Percentiles rank a stretch among this genome's conserved stretches.
Evolutionary conservation across 1,284 basidiomycete species (phyloP).

Genomic region (Tylopilus sp.): DNA sequence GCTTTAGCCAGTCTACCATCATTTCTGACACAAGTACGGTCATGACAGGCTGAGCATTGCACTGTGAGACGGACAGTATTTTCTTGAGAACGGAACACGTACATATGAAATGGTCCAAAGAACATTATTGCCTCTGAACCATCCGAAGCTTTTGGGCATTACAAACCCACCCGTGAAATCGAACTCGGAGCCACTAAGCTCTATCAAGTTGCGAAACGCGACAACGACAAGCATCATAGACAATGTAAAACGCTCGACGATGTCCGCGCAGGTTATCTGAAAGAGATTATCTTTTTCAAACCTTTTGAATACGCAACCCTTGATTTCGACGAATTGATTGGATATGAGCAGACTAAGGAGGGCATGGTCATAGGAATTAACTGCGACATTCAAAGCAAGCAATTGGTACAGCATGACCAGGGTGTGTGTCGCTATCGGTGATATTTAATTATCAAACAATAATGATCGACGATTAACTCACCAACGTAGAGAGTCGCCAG

Average conservation of each 20-base stretch:
- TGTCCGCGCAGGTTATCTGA: slow-evolving; percentile 98
- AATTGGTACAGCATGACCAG: slow-evolving; percentile 98
- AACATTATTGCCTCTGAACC: slow-evolving; percentile 74
- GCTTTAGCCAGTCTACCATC: slow-evolving; percentile 98
- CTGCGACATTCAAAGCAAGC: slow-evolving; percentile 93
- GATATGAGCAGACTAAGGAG: slow-evolving; percentile 92
- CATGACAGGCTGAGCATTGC: slow-evolving; percentile 68
- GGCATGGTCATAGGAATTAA: slow-evolving; percentile 98
- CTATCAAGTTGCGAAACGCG: slow-evolving; percentile 92
- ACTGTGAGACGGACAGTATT: slow-evolving; percentile 1
- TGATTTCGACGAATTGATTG: slow-evolving; percentile 99
- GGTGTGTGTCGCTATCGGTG: slow-evolving; percentile 73
- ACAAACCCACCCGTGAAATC: slow-evolving; percentile 66
- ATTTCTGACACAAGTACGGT: slow-evolving; percentile 92
- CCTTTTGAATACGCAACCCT: slow-evolving; percentile 99
- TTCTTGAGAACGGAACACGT: slow-evolving; percentile 28
- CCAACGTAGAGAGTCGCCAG: slow-evolving; percentile 84
- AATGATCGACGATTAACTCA: slow-evolving; percentile 36
- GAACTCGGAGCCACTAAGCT: slow-evolving; percentile 87
- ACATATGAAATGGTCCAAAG: slow-evolving; percentile 91
- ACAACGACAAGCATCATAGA: slow-evolving; percentile 90
- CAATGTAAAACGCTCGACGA: slow-evolving; percentile 96
- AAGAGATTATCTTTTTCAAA: slow-evolving; percentile 99
- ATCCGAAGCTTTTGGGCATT: slow-evolving; percentile 83
- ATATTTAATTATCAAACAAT: not conserved